Evolutionary conservation across 345 rosid species (phyloP).

Genomic region (Acer yangbiense): DNA sequence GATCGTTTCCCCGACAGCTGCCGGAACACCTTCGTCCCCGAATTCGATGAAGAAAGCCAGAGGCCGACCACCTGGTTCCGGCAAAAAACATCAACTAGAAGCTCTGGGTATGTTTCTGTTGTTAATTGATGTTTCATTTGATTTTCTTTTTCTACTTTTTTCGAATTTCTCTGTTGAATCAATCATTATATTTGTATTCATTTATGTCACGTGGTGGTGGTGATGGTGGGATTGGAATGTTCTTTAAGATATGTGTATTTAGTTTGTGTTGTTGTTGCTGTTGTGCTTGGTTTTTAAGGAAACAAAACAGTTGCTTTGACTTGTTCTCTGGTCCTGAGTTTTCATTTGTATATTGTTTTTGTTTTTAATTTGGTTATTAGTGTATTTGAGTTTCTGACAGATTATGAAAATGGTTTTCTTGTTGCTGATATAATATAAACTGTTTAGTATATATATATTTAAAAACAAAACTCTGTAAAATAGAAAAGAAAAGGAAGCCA

Average conservation of each 20-base stretch:
- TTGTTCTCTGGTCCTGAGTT: neutral
- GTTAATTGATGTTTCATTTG: neutral
- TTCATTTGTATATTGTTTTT: neutral
- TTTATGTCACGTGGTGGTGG: neutral
- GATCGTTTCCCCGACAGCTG: conserved; percentile 33
- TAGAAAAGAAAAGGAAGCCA: conserved; percentile 7
- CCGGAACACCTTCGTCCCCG: conserved; percentile 27
- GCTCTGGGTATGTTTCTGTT: conserved; percentile 51
- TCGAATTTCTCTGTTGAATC: neutral
- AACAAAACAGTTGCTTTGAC: conserved; percentile 14
- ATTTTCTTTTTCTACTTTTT: neutral
- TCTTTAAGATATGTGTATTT: conserved; percentile 6
- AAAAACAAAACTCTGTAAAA: neutral
- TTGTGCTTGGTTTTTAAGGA: neutral
- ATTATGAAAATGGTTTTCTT: neutral
- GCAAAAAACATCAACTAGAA: conserved; percentile 54
- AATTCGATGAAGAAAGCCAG: conserved; percentile 44
- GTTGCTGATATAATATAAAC: conserved; percentile 1
- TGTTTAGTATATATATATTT: neutral
- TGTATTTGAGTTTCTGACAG: conserved; percentile 20
- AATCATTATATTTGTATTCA: neutral
- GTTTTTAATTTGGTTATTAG: neutral
- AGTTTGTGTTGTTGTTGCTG: neutral
- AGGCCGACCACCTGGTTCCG: conserved; percentile 69
- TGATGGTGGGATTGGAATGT: conserved; percentile 22